These are phyloP conservation scores for Saccharomyces hybrid DNA, from an alignment of 1,139 yeast genomes.

Conservation along the genomic window DNA sequence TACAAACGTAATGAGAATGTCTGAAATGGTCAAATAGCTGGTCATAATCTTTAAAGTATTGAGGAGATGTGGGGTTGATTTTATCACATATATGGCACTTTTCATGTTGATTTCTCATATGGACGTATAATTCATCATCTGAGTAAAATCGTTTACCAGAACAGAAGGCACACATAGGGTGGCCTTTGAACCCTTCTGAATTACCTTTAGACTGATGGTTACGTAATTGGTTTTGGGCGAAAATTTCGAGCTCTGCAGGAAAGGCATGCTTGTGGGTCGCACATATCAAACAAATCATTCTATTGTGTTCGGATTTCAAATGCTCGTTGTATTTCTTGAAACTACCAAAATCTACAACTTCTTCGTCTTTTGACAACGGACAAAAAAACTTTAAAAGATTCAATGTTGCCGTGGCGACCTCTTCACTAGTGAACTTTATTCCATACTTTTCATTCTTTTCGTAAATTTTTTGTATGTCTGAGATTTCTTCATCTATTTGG, in stretches of 20 bases:
- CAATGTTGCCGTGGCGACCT: conserved; percentile 40
- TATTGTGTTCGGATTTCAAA: conserved; percentile 52
- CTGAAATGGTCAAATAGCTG: conserved; percentile 67
- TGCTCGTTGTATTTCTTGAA: conserved; percentile 63
- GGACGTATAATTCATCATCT: conserved; percentile 76
- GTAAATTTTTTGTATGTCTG: conserved; percentile 32
- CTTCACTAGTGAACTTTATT: conserved; percentile 44
- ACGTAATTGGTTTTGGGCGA: conserved; percentile 53
- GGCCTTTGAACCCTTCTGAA: conserved; percentile 72
- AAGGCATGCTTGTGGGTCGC: conserved; percentile 68
- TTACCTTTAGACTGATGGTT: conserved; percentile 66
- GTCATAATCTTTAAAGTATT: conserved; percentile 72
- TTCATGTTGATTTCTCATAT: conserved; percentile 79
- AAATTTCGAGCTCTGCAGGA: conserved; percentile 59
- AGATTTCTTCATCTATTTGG: conserved; percentile 38
- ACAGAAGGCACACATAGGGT: conserved; percentile 84
- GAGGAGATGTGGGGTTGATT: conserved; percentile 55
- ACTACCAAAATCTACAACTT: conserved; percentile 34
- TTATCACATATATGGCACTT: conserved; percentile 86
- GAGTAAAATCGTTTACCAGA: conserved; percentile 70
- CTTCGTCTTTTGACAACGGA: conserved; percentile 31
- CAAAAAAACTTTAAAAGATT: conserved; percentile 53
- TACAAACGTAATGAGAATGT: conserved; percentile 67
- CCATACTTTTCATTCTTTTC: conserved; percentile 40
- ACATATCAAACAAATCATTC: conserved; percentile 67